Base-by-base conservation (phyloP, 192 early-diverging fungal species). In the Lunasporangiospora selenospora region DNA sequence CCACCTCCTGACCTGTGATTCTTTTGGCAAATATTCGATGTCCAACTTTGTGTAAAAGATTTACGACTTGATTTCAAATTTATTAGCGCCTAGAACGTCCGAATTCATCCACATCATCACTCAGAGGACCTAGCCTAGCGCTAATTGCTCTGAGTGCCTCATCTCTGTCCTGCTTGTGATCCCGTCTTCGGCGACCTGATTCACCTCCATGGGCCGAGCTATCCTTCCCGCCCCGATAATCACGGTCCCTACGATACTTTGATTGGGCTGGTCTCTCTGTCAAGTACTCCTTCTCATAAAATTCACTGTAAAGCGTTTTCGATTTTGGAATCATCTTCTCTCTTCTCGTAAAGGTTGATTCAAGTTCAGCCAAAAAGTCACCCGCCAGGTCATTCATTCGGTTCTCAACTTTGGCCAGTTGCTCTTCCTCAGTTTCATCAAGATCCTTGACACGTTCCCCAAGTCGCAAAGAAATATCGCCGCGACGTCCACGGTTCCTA, bases 401-500 rank as follows among this genome's bases (percentile, higher is more conserved):
- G 7, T 12, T 55, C 12, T 60, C 51, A 5, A 26, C 64, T 30
- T 39, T 23, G 41, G 31, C 32, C 5, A 40, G 48, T 27, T 43
- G 6, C n/a, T 49, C n/a, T n/a, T n/a, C n/a, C n/a, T n/a, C n/a
- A n/a, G n/a, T n/a, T n/a, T n/a, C n/a, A 0, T 39, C 51, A 29
- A 26, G 45, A 8, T 53, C 29, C 9, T 16, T 62, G 41, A 73
- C 60, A 21, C 59, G 60, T 23, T 49, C 61, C 2, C 69, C 69
- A 8, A 73, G 36, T 50, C 69, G 60, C 27, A 57, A 40, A 23
- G 54, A 62, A 18, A 73, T 73, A 16, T 73, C 69, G 19, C 66
- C 66, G 27, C 69, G 69, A 27, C 60, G 69, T 31, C 69, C 69
- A 32, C 69, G 69, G 39, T 58, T 62, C 12, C 69, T 73, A 23